These are phyloP conservation scores for Cercophora newfieldiana DNA, from an alignment of 495 filamentous ascomycete species.

Conservation along the genomic window DNA sequence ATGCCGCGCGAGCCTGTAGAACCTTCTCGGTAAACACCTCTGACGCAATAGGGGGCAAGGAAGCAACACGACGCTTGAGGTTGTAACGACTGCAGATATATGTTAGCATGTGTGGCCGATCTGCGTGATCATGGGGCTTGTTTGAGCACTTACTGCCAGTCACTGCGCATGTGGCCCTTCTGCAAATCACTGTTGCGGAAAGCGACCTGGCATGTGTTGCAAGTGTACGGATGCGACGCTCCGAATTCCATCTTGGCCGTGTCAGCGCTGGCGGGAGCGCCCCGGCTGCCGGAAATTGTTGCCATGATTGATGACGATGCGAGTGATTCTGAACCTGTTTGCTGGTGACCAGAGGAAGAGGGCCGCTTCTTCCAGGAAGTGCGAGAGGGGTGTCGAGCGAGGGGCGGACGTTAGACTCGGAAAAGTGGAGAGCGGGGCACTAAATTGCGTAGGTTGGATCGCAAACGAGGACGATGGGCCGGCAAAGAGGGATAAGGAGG, in stretches of 20 bases:
- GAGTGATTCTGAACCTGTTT: not conserved
- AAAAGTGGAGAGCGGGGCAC: not conserved
- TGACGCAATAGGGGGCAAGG: conserved; percentile 86
- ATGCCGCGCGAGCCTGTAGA: conserved; percentile 81
- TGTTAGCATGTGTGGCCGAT: conserved; percentile 19
- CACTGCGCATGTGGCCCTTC: conserved; percentile 90
- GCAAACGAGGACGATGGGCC: not conserved
- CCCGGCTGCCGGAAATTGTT: conserved; percentile 49
- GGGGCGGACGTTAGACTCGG: not conserved
- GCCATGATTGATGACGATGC: conserved; percentile 46
- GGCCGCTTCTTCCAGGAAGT: not conserved
- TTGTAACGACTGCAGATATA: conserved; percentile 77
- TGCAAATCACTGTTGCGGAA: conserved; percentile 94
- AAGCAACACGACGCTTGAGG: conserved; percentile 90
- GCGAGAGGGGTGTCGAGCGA: not conserved
- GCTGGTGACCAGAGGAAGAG: not conserved
- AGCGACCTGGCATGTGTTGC: conserved; percentile 96
- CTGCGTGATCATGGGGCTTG: not conserved
- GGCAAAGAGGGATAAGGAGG: not conserved
- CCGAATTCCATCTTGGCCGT: conserved; percentile 36
- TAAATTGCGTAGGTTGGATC: not conserved
- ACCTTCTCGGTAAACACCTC: conserved; percentile 97
- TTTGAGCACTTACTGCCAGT: conserved; percentile 83
- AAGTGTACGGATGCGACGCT: conserved; percentile 83
- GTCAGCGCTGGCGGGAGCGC: conserved; percentile 33